Evolutionary conservation across 768 basidiomycete species (phyloP), one percentile per base, ranked within the genome.

Genomic region (Mycena indigotica): DNA sequence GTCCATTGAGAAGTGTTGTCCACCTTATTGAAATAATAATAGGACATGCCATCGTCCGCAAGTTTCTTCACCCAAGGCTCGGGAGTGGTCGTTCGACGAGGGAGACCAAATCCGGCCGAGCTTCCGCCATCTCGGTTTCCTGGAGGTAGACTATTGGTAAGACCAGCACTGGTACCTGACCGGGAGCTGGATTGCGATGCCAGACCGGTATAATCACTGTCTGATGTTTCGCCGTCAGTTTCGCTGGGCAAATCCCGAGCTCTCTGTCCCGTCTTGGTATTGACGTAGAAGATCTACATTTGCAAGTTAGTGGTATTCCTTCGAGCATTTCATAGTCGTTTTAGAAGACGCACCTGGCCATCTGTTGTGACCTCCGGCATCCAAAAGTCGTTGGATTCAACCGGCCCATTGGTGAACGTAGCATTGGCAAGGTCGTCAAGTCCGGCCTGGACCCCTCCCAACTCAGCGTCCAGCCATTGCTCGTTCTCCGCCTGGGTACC

Each of bases 251-350:
- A 74, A 65, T 97, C 92, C 64, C 87, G 83, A 25, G 93, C 87
- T 39, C 84, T 85, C 70, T 92, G 83, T 28, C 91, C 91, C 4
- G 91, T 93, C 63, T 89, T 83, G 2, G 92, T 93, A 67, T 98
- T 99, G 61, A 93, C 83, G 74, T 98, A 99, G 78, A 87, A 95
- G 69, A 99, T 94, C 95, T 97, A 53, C 51, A 19, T 38, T 28
- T 28, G 40, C 49, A 35, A 32, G 28, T 48, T 21, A 38, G 40
- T 24, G 21, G n/a, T n/a, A 45, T 50, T 6, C 12, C 8, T 28
- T 32, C 13, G 12, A 40, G 57, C n/a, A n/a, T n/a, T n/a, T n/a
- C n/a, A n/a, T n/a, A n/a, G n/a, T n/a, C n/a, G n/a, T n/a, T n/a
- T n/a, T n/a, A 58, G 54, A 55, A 13, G 32, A 72, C 85, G 69